Evolutionary conservation across 176 grass and related monocot species (phyloP), one percentile per base, ranked within the genome.

Genomic region (Cenchrus purpureus): DNA sequence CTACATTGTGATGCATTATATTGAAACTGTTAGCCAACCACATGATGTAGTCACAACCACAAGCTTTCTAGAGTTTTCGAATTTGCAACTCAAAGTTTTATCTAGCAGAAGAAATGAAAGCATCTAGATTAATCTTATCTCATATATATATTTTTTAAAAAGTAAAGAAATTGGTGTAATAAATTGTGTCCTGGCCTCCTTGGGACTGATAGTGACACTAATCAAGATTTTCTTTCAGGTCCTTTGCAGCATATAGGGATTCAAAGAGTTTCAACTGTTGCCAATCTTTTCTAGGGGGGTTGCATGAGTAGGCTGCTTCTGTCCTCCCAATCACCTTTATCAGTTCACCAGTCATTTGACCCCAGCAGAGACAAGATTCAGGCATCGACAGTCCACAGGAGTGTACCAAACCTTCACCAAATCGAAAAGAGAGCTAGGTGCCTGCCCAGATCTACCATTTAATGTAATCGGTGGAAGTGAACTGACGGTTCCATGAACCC

Each of bases 281-380:
- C 66, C 16, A 43, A 44, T 2, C 8, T 69, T 44, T 69, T 44
- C 8, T 2, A 0, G 12, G 12, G 14, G 53, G 4, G 3, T 55
- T 55, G 16, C 54, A 19, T 57, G 54, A 19, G 7, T 19, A 57
- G 16, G 15, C 16, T 66, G 31, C 8, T 10, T 10, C 8, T 5
- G 9, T 60, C 69, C 17, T 74, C 4, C 48, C 52, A 4, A 14
- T 34, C 1, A 8, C 17, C 46, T 75, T 84, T 55, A 54, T 84
- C 65, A 71, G 84, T 28, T 78, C 40, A 71, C 75, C 84, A 52
- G 75, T 52, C 84, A 12, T 28, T 79, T 61, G 75, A 86, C 75
- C 60, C 53, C 6, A 17, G 53, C 16, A 78, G 74, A 85, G 53
- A 37, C 4, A 42, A 68, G 12, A 14, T 52, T n/a, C 10, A 71